These are phyloP conservation scores for Rhododendron simsii DNA, from an alignment of 148 eudicot genomes.

Conservation along the genomic window DNA sequence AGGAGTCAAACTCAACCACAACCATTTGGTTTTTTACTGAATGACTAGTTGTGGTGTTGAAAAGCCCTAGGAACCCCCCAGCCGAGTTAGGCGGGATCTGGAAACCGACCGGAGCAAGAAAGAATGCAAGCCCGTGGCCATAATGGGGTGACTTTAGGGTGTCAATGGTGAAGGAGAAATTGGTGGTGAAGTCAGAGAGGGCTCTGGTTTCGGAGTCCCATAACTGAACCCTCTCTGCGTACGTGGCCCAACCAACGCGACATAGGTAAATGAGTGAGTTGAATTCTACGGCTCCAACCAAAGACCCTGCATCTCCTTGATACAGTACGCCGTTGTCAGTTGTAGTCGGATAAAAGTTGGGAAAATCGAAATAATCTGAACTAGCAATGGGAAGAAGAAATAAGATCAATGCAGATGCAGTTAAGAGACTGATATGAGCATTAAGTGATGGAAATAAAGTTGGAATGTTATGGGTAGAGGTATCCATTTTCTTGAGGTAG, in stretches of 20 bases:
- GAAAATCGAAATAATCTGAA: slow-evolving; percentile 19
- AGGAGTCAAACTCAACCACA: not conserved
- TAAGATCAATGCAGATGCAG: not conserved
- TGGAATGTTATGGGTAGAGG: too few relatives aligned
- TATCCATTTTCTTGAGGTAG: too few relatives aligned
- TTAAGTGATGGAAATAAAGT: not conserved
- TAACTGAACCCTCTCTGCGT: slow-evolving; percentile 21
- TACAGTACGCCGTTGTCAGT: too few relatives aligned
- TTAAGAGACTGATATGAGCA: not conserved
- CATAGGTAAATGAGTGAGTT: slow-evolving; percentile 16
- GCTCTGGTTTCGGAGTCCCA: slow-evolving; percentile 24
- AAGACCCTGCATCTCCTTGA: slow-evolving; percentile 22
- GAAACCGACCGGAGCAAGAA: slow-evolving; percentile 38
- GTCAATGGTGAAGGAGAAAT: slow-evolving; percentile 40
- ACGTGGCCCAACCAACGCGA: slow-evolving; percentile 38
- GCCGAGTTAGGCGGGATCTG: slow-evolving; percentile 44
- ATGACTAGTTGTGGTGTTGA: slow-evolving; percentile 36
- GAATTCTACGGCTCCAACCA: slow-evolving; percentile 31
- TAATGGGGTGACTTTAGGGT: slow-evolving; percentile 4
- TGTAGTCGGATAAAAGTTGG: slow-evolving; percentile 14
- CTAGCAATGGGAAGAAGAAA: slow-evolving; percentile 1
- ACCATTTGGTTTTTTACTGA: slow-evolving; percentile 27
- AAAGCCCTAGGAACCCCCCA: slow-evolving; percentile 47
- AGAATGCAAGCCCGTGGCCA: slow-evolving; percentile 50
- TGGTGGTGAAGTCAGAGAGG: slow-evolving; percentile 20